Conservation (phyloP, 2,329 filamentous ascomycete species). For the Paracamarosporium sp. region DNA sequence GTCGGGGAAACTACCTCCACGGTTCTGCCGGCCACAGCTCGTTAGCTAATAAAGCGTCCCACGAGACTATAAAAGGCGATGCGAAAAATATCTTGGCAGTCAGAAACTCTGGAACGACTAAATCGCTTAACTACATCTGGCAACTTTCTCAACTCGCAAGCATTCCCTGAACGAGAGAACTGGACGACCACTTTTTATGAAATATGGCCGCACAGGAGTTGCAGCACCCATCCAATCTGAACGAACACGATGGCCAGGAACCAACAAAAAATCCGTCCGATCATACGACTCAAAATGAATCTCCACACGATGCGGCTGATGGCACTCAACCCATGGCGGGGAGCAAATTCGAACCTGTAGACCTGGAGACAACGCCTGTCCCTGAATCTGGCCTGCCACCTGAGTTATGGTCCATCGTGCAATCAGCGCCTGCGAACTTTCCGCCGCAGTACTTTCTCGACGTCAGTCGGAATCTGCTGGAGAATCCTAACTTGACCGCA, state of each 20-base stretch:
- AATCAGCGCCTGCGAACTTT: constrained; percentile 64
- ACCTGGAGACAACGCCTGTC: constrained; percentile 29
- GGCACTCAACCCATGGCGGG: constrained; percentile 3
- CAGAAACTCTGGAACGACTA: neutral
- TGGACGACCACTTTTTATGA: neutral
- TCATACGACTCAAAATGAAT: neutral
- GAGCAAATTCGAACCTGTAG: constrained; percentile 42
- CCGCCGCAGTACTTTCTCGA: constrained; percentile 66
- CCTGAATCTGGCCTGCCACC: constrained; percentile 37
- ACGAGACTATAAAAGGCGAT: neutral
- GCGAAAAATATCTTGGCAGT: neutral
- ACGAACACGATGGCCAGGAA: neutral
- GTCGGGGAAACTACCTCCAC: neutral
- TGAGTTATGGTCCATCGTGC: constrained; percentile 46
- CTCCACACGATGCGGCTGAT: neutral
- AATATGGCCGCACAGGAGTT: neutral
- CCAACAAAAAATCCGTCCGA: neutral
- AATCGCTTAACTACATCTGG: neutral
- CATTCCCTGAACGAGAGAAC: neutral
- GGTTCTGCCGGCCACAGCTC: neutral
- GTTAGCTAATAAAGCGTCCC: neutral
- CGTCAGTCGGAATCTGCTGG: constrained; percentile 76
- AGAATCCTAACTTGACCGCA: constrained; percentile 81
- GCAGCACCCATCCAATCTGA: neutral
- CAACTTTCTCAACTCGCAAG: neutral